These are phyloP conservation scores for Citrus mangshanensis DNA, from an alignment of 345 rosid species.

Conservation along the genomic window DNA sequence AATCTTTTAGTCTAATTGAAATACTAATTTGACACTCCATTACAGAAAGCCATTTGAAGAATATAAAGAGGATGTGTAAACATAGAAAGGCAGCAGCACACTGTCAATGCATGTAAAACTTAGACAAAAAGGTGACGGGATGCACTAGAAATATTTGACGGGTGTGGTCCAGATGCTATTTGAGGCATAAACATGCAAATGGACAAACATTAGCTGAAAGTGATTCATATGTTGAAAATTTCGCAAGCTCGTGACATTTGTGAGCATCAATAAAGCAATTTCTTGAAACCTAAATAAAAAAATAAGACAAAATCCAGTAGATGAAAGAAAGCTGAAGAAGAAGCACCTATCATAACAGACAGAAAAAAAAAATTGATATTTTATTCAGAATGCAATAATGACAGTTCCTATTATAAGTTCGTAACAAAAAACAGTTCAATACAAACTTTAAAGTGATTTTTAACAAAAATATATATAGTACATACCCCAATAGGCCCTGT, in stretches of 20 bases:
- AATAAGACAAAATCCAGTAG: background rate
- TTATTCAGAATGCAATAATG: background rate
- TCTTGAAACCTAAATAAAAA: background rate
- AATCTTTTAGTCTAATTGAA: background rate
- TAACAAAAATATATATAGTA: conserved; percentile 14
- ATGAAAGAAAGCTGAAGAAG: background rate
- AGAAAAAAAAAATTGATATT: background rate
- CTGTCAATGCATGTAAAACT: background rate
- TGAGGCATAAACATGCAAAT: background rate
- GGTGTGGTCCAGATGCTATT: background rate
- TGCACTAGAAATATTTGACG: background rate
- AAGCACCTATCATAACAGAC: background rate
- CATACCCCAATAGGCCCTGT: conserved; percentile 77
- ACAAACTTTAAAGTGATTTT: conserved; percentile 1
- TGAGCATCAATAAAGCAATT: background rate
- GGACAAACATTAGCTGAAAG: background rate
- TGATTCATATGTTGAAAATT: background rate
- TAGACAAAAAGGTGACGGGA: background rate
- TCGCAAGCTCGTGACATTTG: background rate
- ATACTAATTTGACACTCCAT: background rate
- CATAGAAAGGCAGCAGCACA: background rate
- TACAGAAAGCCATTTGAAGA: background rate
- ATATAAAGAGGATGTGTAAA: background rate
- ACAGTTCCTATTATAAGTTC: background rate
- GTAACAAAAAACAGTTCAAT: background rate